Evolutionary conservation across 1,139 yeast genomes (phyloP), one percentile per base, ranked within the genome.

Genomic region (Candida sanyaensis): DNA sequence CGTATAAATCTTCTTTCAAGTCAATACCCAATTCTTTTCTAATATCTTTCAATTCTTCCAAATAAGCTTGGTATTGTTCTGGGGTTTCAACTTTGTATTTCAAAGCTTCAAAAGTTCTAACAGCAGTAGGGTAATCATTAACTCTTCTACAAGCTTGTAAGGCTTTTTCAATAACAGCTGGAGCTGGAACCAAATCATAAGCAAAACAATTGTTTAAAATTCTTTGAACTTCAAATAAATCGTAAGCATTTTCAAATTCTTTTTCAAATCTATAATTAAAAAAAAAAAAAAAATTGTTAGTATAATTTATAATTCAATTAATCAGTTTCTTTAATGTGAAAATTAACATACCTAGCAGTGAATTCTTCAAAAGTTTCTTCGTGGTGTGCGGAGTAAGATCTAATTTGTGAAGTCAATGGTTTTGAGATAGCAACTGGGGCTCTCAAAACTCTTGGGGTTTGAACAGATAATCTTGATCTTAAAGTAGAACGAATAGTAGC

Each of bases 101-200:
- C 71, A 93, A 83, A 58, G 90, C 88, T 78, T 93, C 99, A 63
- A 93, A 93, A 53, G 96, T 96, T 77, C 99, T 88, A 61, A 92
- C 95, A 51, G 99, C 99, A 54, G 98, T 92, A 54, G 99, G 97
- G 77, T 89, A 89, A 77, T 93, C 99, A 73, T 95, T 91, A 59
- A 93, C 98, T 77, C 99, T 89, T 84, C 99, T 91, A 65, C 98
- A 93, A 47, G 99, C 99, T 76, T 88, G 86, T 69, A 93, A 83
- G 46, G 99, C 99, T 77, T 88, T 88, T 75, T 90, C 97, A 66
- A 93, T 81, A 55, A 93, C 98, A 52, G 88, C 84, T 58, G 99
- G 99, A 34, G 99, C 95, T 58, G 99, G 99, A 50, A 93, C 99
- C 73, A 95, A 84, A 77, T 93, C 99, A 79, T 93, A 93, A 21